Conservation (phyloP, 2,329 filamentous ascomycete species). For the Lachnellula subtilissima region DNA sequence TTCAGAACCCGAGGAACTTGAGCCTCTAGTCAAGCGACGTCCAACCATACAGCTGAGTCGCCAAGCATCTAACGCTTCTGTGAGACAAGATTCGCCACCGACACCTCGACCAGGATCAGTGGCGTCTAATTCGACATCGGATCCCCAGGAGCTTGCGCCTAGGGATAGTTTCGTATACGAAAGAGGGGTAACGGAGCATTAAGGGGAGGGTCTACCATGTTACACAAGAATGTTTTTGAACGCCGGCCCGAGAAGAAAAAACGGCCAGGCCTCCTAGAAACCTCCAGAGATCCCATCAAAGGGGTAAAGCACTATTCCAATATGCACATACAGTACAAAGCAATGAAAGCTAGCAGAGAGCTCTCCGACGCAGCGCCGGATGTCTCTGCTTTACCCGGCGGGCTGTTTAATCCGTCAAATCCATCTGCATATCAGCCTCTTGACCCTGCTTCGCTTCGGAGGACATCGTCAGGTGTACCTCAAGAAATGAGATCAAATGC, state of each 20-base stretch:
- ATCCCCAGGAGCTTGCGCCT: not conserved
- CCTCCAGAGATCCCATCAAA: slow-evolving; percentile 38
- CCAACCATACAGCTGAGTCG: not conserved
- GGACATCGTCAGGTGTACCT: not conserved
- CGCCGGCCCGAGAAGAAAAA: slow-evolving; percentile 8
- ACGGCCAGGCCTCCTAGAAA: slow-evolving; percentile 15
- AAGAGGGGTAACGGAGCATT: slow-evolving; percentile 16
- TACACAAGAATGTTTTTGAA: slow-evolving; percentile 23
- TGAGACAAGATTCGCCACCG: not conserved
- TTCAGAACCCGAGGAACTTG: not conserved
- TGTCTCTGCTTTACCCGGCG: slow-evolving; percentile 26
- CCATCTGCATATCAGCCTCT: slow-evolving; percentile 19
- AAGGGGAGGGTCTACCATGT: slow-evolving; percentile 16
- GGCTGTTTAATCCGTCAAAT: slow-evolving; percentile 20
- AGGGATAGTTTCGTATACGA: not conserved
- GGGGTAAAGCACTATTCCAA: slow-evolving; percentile 38
- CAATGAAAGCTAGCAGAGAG: slow-evolving; percentile 40
- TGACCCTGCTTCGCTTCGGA: slow-evolving; percentile 12
- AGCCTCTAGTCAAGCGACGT: not conserved
- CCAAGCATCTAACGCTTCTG: not conserved
- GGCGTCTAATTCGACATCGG: slow-evolving; percentile 9
- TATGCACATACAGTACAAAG: slow-evolving; percentile 35
- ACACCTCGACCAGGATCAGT: not conserved
- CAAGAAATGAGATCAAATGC: not conserved
- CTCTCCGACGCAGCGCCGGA: slow-evolving; percentile 40